Percentiles rank a stretch among this genome's conserved stretches.
These are phyloP conservation scores for Mycena maculata DNA, from an alignment of 768 basidiomycete species.

Conservation along the genomic window DNA sequence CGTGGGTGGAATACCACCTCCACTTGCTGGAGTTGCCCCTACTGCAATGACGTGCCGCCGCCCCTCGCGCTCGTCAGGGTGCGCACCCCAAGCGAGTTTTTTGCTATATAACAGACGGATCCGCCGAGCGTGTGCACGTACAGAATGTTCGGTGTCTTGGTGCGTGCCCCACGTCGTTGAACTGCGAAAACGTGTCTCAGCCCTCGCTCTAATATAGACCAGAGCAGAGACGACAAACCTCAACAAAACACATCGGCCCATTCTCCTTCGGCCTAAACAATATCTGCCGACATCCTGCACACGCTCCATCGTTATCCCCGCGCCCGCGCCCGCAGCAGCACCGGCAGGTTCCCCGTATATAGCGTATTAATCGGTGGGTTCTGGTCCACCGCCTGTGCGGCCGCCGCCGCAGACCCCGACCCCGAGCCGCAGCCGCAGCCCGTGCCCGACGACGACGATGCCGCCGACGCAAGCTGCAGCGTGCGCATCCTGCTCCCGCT, in stretches of 20 bases:
- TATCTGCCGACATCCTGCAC: constrained; percentile 89
- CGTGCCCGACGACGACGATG: constrained; percentile 65
- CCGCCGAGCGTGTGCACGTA: constrained; percentile 93
- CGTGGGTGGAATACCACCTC: constrained; percentile 1
- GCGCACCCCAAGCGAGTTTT: constrained; percentile 93
- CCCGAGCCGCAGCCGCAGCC: constrained; percentile 58
- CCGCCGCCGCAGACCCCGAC: too few species aligned
- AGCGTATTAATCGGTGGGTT: constrained; percentile 99
- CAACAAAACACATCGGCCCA: constrained; percentile 99
- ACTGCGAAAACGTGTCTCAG: constrained; percentile 59
- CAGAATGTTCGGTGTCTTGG: constrained; percentile 85
- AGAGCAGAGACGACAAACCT: constrained; percentile 65
- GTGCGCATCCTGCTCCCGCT: constrained; percentile 65
- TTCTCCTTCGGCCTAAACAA: constrained; percentile 97
- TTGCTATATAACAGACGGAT: constrained; percentile 98
- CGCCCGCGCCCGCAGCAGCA: constrained; percentile 56
- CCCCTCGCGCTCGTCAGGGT: constrained; percentile 72
- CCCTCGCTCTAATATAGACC: constrained; percentile 63
- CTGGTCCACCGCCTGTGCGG: constrained; percentile 80
- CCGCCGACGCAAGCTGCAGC: constrained; percentile 84
- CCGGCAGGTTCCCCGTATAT: constrained; percentile 97
- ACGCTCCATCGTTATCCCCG: constrained; percentile 78
- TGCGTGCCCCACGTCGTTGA: constrained; percentile 91
- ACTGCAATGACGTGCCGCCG: constrained; percentile 53
- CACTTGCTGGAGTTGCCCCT: constrained; percentile 36